A percentile compares a stretch with the other conserved stretches of the same genome.
Conservation (phyloP, 139 green algal genomes). For the Deuterostichococcus epilithicus region DNA sequence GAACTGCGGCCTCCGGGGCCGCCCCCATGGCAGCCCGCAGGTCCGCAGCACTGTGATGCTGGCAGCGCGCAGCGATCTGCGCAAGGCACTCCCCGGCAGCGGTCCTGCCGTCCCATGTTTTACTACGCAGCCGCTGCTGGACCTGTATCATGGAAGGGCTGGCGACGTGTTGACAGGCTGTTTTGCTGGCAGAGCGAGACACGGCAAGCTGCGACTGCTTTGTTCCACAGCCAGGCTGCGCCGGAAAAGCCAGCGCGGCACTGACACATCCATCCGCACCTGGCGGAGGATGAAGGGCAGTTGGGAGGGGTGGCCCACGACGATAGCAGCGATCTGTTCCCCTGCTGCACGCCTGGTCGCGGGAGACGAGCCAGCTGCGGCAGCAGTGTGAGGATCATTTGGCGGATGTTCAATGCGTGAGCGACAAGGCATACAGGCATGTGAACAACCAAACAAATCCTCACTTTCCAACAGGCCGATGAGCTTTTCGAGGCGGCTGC, state of each 20-base stretch:
- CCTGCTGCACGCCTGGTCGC: slow-evolving; percentile 69
- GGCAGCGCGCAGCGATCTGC: slow-evolving; percentile 65
- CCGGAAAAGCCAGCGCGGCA: too few species aligned
- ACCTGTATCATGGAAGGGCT: slow-evolving; percentile 49
- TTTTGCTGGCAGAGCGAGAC: background rate
- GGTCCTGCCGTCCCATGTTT: slow-evolving; percentile 77
- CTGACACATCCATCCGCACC: slow-evolving; percentile 24
- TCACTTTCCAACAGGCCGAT: slow-evolving; percentile 67
- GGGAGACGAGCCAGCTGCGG: slow-evolving; percentile 63
- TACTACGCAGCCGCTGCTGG: slow-evolving; percentile 52
- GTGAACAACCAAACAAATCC: background rate
- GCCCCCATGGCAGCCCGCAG: slow-evolving; percentile 21
- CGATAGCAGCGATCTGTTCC: slow-evolving; percentile 77
- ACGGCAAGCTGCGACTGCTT: background rate
- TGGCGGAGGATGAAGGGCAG: slow-evolving; percentile 64
- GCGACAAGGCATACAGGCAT: background rate
- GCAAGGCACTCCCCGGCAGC: slow-evolving; percentile 74
- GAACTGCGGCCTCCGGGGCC: background rate
- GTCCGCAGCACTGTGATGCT: slow-evolving; percentile 53
- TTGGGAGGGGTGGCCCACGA: slow-evolving; percentile 63
- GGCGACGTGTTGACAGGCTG: background rate
- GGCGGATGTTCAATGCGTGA: background rate
- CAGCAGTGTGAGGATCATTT: background rate
- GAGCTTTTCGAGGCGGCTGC: slow-evolving; percentile 62
- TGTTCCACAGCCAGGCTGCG: too few species aligned